Evolutionary conservation across 1,284 basidiomycete genomes (phyloP).

Genomic region (Vanrija sp.): DNA sequence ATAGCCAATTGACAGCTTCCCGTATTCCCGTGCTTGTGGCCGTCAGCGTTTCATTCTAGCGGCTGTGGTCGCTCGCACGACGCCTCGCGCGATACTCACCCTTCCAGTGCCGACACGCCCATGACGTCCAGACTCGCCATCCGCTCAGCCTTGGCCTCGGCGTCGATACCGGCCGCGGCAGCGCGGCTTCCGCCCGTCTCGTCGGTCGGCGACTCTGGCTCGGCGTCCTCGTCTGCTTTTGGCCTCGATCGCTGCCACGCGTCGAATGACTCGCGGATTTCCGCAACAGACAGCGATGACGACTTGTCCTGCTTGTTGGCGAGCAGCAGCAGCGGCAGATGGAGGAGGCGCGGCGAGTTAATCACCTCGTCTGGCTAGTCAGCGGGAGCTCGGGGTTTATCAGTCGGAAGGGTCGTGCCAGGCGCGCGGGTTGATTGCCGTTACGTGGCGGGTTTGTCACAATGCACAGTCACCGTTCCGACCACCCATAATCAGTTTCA

Average conservation of each 20-base stretch:
- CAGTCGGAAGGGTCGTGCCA: background rate
- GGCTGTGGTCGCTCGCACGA: background rate
- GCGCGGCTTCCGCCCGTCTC: too few species aligned
- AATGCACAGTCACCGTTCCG: too few species aligned
- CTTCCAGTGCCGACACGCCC: constrained; percentile 81
- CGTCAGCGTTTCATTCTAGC: background rate
- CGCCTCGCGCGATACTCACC: too few species aligned
- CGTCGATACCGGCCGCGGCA: constrained; percentile 35
- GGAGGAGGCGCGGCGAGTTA: constrained; percentile 76
- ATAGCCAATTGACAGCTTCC: constrained; percentile 88
- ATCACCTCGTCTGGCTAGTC: constrained; percentile 66
- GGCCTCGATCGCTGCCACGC: constrained; percentile 58
- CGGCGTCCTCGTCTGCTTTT: background rate
- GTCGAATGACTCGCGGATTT: constrained; percentile 84
- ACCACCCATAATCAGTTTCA: too few species aligned
- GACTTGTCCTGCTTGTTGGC: constrained; percentile 90
- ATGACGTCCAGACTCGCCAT: constrained; percentile 84
- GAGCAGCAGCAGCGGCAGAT: constrained; percentile 77
- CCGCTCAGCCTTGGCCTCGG: constrained; percentile 53
- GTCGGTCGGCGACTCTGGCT: background rate
- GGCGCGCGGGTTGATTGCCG: background rate
- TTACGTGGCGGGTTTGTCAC: too few species aligned
- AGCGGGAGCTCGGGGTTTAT: background rate
- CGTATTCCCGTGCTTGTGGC: constrained; percentile 71
- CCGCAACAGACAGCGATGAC: constrained; percentile 72